Evolutionary conservation across 371 early-diverging fungal species (phyloP), one percentile per base, ranked within the genome.

Genomic region (Mortierella sp.): DNA sequence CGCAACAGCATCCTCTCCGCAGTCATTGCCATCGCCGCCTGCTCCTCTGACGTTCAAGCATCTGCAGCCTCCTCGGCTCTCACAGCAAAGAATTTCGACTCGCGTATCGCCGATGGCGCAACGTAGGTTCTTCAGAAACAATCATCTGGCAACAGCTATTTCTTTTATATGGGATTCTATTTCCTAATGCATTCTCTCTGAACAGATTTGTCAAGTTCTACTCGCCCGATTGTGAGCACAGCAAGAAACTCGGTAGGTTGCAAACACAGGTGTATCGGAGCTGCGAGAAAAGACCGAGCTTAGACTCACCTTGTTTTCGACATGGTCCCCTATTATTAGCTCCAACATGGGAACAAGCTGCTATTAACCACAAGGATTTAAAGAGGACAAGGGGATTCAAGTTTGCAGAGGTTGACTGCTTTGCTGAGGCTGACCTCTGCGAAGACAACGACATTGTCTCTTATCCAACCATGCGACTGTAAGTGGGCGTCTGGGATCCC

Each of bases 381-480:
- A 50, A 72, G 56, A 63, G 52, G 3, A 80, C 78, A 9, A 79
- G 66, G 39, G 73, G 87, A 43, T 84, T 94, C 50, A 82, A 86
- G 60, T 84, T 96, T 73, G 94, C 85, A 28, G 89, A 91, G 49
- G 89, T 95, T 46, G 88, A 95, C 64, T 96, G 96, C 66, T 65
- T 86, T 1, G 78, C 80, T 19, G 83, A 89, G 60, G 84, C 85
- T 21, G 84, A 88, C 52, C 72, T 93, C 32, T 93, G 93, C 63
- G 78, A 81, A 21, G 83, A 82, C 15, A 83, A 92, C 55, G 64
- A 80, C 6, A 79, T 93, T n/a, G 76, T 62, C 2, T 81, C 80
- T 0, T 90, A 83, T 59, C 95, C 95, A 1, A 89, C 89, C 2
- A 51, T 93, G 54, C 81, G 86, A 43, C 70, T 93, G 75, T 93